phyloP scores from a whole-genome alignment of 441 rosid species.

The Biscutella laevigata region DNA sequence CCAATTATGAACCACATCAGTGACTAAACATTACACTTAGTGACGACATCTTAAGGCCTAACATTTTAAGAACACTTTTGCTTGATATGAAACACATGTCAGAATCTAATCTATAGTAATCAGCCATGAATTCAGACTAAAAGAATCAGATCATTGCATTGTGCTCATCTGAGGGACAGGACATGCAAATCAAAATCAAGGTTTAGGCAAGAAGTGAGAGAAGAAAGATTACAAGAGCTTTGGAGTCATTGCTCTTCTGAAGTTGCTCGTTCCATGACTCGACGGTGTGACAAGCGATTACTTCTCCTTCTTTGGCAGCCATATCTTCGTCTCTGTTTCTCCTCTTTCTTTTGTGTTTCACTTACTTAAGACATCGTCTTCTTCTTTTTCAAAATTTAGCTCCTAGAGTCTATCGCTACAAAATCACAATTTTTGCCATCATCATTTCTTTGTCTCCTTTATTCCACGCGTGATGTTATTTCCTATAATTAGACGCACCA shows the following conservation, averaged over 20 bases:
- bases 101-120: too few relatives aligned
- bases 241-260: slow-evolving; percentile 48
- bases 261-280: slow-evolving; percentile 64
- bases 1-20: background rate
- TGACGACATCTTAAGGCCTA: background rate
- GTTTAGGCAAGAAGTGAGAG: background rate
- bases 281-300: slow-evolving; percentile 56
- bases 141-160: background rate
- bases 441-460: background rate
- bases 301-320: slow-evolving; percentile 77
- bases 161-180: background rate
- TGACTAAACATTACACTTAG: background rate
- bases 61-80: background rate
- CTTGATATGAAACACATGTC: background rate
- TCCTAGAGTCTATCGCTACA: too few relatives aligned
- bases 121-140: background rate
- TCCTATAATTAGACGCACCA: slow-evolving; percentile 15
- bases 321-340: slow-evolving; percentile 24
- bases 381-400: too few relatives aligned
- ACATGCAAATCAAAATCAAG: background rate
- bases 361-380: background rate
- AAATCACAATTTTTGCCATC: slow-evolving; percentile 25
- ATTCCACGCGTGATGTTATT: slow-evolving; percentile 23
- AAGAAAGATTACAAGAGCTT: slow-evolving; percentile 45
- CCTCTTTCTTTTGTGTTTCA: background rate